Percentiles rank a stretch among this genome's conserved stretches.
Conservation (phyloP, 768 basidiomycete genomes). For the Naganishia friedmannii region DNA sequence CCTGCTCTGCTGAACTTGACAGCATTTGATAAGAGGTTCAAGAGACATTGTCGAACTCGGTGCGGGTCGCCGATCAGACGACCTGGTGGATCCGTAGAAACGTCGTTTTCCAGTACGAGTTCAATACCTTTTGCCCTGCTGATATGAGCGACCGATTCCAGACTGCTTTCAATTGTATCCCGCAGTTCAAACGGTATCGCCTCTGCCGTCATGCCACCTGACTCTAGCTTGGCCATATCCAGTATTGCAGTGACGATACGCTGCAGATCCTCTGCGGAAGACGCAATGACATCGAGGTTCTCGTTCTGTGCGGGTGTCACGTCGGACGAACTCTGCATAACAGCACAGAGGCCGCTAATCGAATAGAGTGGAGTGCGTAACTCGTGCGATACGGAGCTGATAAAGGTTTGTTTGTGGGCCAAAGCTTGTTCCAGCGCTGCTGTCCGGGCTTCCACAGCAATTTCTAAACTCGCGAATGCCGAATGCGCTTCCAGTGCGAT, state of each 20-base stretch:
- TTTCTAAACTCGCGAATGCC: constrained; percentile 16
- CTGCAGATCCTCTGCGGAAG: constrained; percentile 40
- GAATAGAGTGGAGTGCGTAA: constrained; percentile 40
- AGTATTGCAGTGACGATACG: constrained; percentile 44
- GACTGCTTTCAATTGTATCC: constrained; percentile 38
- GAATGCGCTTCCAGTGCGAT: constrained; percentile 29
- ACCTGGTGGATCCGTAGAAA: constrained; percentile 38
- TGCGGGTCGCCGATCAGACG: constrained; percentile 41
- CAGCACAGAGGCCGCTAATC: constrained; percentile 38
- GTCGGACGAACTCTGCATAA: constrained; percentile 41
- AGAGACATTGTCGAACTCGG: constrained; percentile 40
- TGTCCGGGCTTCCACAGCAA: constrained; percentile 23
- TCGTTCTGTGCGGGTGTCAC: constrained; percentile 40
- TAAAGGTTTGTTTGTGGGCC: constrained; percentile 16
- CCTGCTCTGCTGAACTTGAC: constrained; percentile 44
- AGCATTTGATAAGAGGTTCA: constrained; percentile 43
- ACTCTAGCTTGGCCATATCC: constrained; percentile 35
- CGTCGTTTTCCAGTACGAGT: constrained; percentile 37
- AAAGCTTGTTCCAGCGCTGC: constrained; percentile 27
- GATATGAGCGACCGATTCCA: constrained; percentile 40
- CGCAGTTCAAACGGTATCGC: constrained; percentile 42
- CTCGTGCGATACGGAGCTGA: constrained; percentile 42
- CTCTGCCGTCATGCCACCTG: constrained; percentile 40
- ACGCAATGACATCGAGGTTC: constrained; percentile 39
- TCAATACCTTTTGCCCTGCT: constrained; percentile 43